Evolutionary conservation across 169 alveolate species (phyloP), one percentile per base, ranked within the genome.

Genomic region (Cryptosporidium andersoni): DNA sequence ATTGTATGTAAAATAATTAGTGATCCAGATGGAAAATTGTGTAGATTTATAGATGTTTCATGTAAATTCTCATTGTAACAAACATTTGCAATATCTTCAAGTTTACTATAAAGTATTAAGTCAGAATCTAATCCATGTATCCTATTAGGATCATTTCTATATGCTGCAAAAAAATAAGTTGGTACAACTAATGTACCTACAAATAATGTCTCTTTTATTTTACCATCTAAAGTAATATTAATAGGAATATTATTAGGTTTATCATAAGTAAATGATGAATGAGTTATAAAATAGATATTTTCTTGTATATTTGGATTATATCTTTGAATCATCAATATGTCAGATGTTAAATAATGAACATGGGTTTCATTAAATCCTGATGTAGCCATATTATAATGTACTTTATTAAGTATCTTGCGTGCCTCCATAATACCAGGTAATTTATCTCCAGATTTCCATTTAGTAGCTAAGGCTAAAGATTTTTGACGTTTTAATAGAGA

Each of bases 351-450:
- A 52, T 64, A 40, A 55, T 68, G 89, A 5, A 82, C 88, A 39
- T 68, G 58, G 4, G 90, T 56, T 16, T 91, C 92, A 43, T 43
- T 65, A 52, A 66, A 92, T 1, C 92, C 94, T 60, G 64, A 81
- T 9, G 43, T 66, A n/a, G 90, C 89, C 64, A 89, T 43, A 51
- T 90, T 90, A 37, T 81, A 81, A 51, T 95, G 96, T 51, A 94
- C 62, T 52, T 81, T 58, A 68, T 94, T 94, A 11, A 94, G 60
- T 25, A 88, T 74, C 34, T 91, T 89, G 65, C 96, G 88, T 2
- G 92, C 95, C 48, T 88, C 66, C 82, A 93, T 66, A 49, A 95
- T 66, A 8, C 94, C 97, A 12, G 91, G 82, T 25, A 67, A 64
- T 7, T 34, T 12, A 12, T 64, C 91, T 49, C 82, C 91, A 49